Percentiles rank a stretch among this genome's conserved stretches.
These are phyloP conservation scores for Paramecium bursaria DNA, from an alignment of 73 alveolate genomes.

Conservation along the genomic window DNA sequence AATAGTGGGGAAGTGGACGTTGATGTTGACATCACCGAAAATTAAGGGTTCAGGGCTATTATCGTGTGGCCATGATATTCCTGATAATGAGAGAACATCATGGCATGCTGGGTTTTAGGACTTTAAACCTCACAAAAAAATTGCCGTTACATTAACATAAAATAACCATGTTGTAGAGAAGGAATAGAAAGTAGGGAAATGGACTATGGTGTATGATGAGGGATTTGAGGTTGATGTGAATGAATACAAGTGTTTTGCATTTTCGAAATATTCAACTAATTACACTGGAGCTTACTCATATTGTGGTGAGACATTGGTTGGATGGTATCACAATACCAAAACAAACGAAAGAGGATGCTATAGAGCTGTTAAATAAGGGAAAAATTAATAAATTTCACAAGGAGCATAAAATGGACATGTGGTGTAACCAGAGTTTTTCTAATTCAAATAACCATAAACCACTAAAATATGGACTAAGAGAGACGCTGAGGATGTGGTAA, in stretches of 20 bases:
- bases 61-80: conserved; percentile 32
- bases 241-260: conserved; percentile 61
- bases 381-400: neutral
- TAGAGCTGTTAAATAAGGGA: conserved; percentile 39
- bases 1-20: conserved; percentile 34
- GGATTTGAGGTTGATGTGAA: conserved; percentile 61
- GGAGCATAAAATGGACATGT: conserved; percentile 67
- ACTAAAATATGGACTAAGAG: conserved; percentile 29
- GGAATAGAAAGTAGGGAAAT: conserved; percentile 22
- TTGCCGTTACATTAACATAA: neutral
- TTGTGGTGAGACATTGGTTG: conserved; percentile 63
- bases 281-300: conserved; percentile 58
- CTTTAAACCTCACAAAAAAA: neutral
- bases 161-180: conserved; percentile 33
- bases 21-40: conserved; percentile 38
- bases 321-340: conserved; percentile 59
- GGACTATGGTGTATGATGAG: conserved; percentile 72
- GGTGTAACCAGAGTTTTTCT: conserved; percentile 53
- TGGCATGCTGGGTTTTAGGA: neutral
- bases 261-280: conserved; percentile 61
- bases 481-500: conserved; percentile 1
- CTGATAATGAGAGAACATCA: conserved; percentile 36
- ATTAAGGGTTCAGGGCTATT: conserved; percentile 51
- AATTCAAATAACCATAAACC: neutral
- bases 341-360: conserved; percentile 66